Conservation (phyloP, 805 yeast species). For the Lachancea sp. region DNA sequence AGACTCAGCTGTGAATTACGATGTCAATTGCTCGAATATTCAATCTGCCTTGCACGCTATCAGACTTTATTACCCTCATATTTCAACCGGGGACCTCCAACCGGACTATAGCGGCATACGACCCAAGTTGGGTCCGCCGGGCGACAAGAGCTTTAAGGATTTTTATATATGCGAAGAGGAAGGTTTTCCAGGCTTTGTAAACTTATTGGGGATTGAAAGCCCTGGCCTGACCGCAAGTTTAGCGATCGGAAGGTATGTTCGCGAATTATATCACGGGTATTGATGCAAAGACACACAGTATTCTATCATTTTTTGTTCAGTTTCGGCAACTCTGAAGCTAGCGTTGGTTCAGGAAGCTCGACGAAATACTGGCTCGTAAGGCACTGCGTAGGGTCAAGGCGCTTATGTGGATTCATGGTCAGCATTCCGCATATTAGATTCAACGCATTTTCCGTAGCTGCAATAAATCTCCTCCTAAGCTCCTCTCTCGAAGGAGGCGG, state of each 20-base stretch:
- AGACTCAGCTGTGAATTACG: conserved; percentile 40
- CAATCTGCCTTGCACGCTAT: conserved; percentile 54
- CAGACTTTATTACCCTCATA: conserved; percentile 54
- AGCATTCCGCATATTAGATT: conserved; percentile 70
- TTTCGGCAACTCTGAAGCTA: conserved; percentile 49
- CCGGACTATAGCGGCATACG: conserved; percentile 79
- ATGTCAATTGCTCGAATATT: conserved; percentile 44
- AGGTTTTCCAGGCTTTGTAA: conserved; percentile 72
- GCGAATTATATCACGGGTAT: conserved; percentile 19
- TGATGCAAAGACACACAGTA: background rate
- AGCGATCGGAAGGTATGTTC: conserved; percentile 77
- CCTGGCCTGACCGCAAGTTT: conserved; percentile 82
- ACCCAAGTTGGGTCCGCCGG: conserved; percentile 59
- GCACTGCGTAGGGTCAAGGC: conserved; percentile 62
- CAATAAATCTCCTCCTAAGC: conserved; percentile 74
- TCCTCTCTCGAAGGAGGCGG: conserved; percentile 82
- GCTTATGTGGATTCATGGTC: conserved; percentile 65
- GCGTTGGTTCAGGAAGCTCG: conserved; percentile 71
- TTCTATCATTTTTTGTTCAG: conserved; percentile 6
- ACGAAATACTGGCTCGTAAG: conserved; percentile 60
- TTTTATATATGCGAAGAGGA: conserved; percentile 65
- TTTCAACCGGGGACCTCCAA: conserved; percentile 44
- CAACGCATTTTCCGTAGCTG: conserved; percentile 81
- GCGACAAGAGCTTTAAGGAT: conserved; percentile 51
- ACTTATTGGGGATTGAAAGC: conserved; percentile 77